Base-by-base conservation (phyloP, 257 asterid genomes). In the Coffea canephora region DNA sequence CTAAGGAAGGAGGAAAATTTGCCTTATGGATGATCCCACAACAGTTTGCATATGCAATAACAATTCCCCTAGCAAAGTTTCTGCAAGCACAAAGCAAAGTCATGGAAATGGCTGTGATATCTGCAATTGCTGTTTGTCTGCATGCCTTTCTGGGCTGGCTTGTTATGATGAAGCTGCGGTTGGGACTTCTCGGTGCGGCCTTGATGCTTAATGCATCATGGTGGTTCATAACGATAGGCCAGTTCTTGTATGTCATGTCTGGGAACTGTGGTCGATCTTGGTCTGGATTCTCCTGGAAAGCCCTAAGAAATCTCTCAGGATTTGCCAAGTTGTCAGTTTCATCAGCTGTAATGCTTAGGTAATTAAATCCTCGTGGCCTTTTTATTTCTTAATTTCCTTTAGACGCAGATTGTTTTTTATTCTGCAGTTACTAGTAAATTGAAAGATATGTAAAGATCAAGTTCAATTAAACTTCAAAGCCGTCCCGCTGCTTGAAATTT, bases 81-180 rank as follows among this genome's bases (percentile, higher is more conserved):
- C 69, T 91, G 66, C 95, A 88, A 46, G 93, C 96, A 27, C 93
- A 88, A 80, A 88, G 91, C 85, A 88, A 80, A 69, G 86, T 90
- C 45, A 48, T 82, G 74, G 88, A 75, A 2, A 85, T 89, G 78
- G 94, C 94, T 1, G 66, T 52, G 9, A 86, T 90, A 27, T 85
- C 91, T 5, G 88, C 85, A 0, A 34, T 70, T 11, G 85, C 87
- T 0, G 77, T 91, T 2, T 82, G 80, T 21, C 21, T 86, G 25
- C 96, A 91, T 16, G 71, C 77, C 1, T 16, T 81, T 3, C 79
- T 91, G 50, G 87, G 87, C n/a, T 91, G 94, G 91, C 48, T 88
- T 31, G 62, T 90, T 8, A 59, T 90, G 74, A 18, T 77, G 13
- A 80, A 76, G 12, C 72, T 87, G n/a, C 78, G 84, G 12, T 84